phyloP scores from a whole-genome alignment of 2,329 filamentous ascomycete genomes.

The Malbranchea cinnamomea region DNA sequence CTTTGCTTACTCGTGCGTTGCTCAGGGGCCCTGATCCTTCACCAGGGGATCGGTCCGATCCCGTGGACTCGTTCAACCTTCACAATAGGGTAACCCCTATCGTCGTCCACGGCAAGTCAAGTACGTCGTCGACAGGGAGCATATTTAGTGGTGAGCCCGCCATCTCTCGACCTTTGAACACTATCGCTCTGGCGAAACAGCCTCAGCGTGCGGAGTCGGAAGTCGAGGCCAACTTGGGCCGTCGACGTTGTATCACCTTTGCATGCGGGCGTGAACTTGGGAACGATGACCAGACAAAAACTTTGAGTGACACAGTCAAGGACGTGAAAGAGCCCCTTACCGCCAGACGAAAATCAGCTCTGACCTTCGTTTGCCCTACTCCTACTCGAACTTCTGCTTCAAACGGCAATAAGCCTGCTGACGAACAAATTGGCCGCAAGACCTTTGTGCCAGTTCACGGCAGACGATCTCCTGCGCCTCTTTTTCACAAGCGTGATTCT shows the following conservation, averaged over 20 bases:
- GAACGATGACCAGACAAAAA: conserved; percentile 24
- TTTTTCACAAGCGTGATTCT: no score
- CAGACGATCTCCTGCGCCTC: conserved; percentile 28
- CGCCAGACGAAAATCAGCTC: conserved; percentile 28
- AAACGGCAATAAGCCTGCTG: conserved; percentile 7
- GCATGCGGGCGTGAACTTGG: conserved; percentile 55
- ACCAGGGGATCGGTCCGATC: conserved; percentile 14
- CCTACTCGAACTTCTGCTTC: conserved; percentile 21
- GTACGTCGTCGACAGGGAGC: conserved; percentile 70
- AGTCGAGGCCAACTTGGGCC: conserved; percentile 49
- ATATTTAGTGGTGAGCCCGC: conserved; percentile 87
- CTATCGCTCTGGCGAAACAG: conserved; percentile 18
- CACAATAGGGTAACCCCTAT: no score
- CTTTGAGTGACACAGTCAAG: conserved; percentile 17
- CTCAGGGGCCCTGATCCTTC: conserved; percentile 46
- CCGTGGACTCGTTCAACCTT: conserved; percentile 37
- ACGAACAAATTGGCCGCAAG: no score
- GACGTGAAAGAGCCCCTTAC: conserved; percentile 14
- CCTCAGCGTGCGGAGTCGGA: conserved; percentile 32
- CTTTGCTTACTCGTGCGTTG: conserved; percentile 75
- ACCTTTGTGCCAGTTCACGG: no score
- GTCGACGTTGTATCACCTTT: conserved; percentile 86
- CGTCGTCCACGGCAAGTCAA: no score
- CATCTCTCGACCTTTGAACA: conserved; percentile 74
- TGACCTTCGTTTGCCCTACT: conserved; percentile 34